phyloP scores from a whole-genome alignment of 768 basidiomycete genomes.

The Lentinula aciculospora region DNA sequence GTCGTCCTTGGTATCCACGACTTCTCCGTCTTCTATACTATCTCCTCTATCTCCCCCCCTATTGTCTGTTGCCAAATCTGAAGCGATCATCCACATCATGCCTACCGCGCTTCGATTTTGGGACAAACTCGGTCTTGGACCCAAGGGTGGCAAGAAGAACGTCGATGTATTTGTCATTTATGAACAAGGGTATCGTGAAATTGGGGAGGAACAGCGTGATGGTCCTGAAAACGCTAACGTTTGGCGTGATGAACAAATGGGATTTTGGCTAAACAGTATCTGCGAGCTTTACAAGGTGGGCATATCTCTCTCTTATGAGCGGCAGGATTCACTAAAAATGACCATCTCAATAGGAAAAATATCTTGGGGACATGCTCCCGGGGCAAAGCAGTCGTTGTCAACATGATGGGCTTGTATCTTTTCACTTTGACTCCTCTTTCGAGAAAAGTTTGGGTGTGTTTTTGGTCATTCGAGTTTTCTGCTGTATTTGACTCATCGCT shows the following conservation, averaged over 20 bases:
- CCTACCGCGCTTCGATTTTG: slow-evolving; percentile 76
- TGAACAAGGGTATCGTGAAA: slow-evolving; percentile 46
- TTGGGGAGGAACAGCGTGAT: slow-evolving; percentile 5
- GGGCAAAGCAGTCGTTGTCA: slow-evolving; percentile 44
- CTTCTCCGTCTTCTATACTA: slow-evolving; percentile 6
- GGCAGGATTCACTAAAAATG: background rate
- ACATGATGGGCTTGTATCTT: slow-evolving; percentile 52
- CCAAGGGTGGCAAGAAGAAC: slow-evolving; percentile 67
- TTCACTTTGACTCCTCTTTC: slow-evolving; percentile 61
- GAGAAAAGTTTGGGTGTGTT: slow-evolving; percentile 58
- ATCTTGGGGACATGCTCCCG: slow-evolving; percentile 50
- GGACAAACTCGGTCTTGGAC: slow-evolving; percentile 77
- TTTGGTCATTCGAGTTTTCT: background rate
- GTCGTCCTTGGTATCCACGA: background rate
- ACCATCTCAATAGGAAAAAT: slow-evolving; percentile 40
- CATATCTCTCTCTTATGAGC: slow-evolving; percentile 7
- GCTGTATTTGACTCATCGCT: slow-evolving; percentile 5
- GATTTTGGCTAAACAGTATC: slow-evolving; percentile 54
- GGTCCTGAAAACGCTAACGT: slow-evolving; percentile 3
- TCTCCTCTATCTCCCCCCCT: slow-evolving; percentile 45
- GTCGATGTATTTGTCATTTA: slow-evolving; percentile 63
- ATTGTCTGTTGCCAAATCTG: slow-evolving; percentile 62
- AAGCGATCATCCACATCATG: slow-evolving; percentile 60
- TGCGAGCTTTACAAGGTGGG: slow-evolving; percentile 55
- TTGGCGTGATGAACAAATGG: slow-evolving; percentile 33